These are phyloP conservation scores for Schizothecium vesticola DNA, from an alignment of 495 filamentous ascomycete species.

Conservation along the genomic window DNA sequence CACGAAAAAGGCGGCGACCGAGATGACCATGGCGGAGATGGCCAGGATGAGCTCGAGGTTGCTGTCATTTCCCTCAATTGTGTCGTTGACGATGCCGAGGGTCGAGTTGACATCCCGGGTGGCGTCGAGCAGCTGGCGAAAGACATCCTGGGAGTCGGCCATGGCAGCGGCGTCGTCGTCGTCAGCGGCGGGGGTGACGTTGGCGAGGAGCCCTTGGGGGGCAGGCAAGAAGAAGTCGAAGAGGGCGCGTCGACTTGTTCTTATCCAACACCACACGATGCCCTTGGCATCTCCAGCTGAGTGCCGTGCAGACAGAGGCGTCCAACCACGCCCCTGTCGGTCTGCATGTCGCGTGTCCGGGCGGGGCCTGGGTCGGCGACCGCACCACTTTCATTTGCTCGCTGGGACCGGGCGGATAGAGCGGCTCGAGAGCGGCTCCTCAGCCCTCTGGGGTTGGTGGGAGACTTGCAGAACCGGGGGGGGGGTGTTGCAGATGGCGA, in stretches of 20 bases:
- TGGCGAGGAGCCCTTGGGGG: neutral
- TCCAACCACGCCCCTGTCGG: neutral
- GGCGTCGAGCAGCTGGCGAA: neutral
- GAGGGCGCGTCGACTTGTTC: neutral
- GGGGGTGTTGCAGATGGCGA: neutral
- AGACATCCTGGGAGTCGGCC: neutral
- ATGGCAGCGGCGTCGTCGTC: neutral
- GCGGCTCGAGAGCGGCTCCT: neutral
- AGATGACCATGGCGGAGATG: slow-evolving; percentile 20
- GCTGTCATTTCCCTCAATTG: neutral
- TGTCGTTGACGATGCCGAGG: neutral
- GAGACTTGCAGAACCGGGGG: no score
- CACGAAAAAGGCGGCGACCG: slow-evolving; percentile 18
- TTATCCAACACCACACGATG: neutral
- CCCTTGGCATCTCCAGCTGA: neutral
- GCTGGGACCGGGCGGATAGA: neutral
- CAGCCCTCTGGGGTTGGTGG: neutral
- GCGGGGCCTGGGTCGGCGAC: neutral
- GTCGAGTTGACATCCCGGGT: neutral
- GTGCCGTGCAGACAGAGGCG: neutral
- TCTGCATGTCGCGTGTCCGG: neutral
- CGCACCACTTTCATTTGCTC: neutral
- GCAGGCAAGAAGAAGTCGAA: neutral
- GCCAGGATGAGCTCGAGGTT: slow-evolving; percentile 11
- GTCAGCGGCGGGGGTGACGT: neutral